Base-by-base conservation (phyloP, 1,284 basidiomycete genomes). In the Entoloma clypeatum region DNA sequence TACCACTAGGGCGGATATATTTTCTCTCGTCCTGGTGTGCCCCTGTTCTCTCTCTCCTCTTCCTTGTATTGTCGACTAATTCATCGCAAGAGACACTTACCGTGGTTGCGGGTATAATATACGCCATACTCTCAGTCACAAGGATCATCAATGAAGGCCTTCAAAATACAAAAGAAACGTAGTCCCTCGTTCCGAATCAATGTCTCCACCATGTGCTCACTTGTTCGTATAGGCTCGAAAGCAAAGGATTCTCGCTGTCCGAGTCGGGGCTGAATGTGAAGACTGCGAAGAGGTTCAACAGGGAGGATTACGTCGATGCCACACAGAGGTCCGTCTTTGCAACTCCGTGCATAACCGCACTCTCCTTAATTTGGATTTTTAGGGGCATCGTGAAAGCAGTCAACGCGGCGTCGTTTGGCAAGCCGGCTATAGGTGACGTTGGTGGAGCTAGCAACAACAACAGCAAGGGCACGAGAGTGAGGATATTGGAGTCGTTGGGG, bases 251-350 rank as follows among this genome's bases (percentile, higher is more conserved):
- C 33, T 58, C 72, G 23, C 56, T 84, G 30, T 77, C 80, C 0
- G 58, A 68, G 13, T 61, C 65, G 5, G 83, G 83, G 3, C 65
- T 86, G 13, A 73, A 76, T 0, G 68, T 86, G 27, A 83, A 81
- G 58, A 85, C 81, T 0, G 57, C 68, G 18, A 72, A 68, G 46
- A 68, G 71, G 6, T 70, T 80, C 47, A 74, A 77, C 43, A 64
- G 77, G 26, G 75, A 81, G 36, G 70, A 74, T 33, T 85, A 86
- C 47, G 64, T 85, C 7, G 81, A 85, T 53, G 79, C 81, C 4
- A 84, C 82, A 7, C 83, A 85, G 55, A 66, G 82, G 81, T 83
- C 45, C 49, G 71, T 63, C 6, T 22, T 25, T n/a, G 10, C n/a
- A 7, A 6, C 19, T 30, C 10, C 30, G 10, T 19, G 8, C 29